Evolutionary conservation across 441 rosid genomes (phyloP).

Genomic region (Bruguiera hainesii): DNA sequence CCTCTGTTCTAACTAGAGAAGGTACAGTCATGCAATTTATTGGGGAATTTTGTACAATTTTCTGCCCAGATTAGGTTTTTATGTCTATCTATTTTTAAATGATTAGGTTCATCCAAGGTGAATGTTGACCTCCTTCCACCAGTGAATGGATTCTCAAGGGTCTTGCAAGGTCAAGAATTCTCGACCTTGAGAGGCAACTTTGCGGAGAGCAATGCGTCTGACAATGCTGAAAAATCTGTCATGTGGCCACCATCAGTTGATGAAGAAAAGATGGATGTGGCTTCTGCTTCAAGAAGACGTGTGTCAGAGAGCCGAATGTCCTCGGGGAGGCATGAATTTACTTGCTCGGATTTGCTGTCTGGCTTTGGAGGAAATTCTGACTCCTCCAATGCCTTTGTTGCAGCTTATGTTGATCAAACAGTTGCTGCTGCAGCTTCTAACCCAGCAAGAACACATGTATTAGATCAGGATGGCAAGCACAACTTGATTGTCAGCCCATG

Average conservation of each 20-base stretch:
- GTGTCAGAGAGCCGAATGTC: slow-evolving; percentile 41
- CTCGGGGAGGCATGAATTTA: background rate
- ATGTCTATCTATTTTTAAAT: background rate
- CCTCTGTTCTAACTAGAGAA: slow-evolving; percentile 42
- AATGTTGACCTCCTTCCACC: slow-evolving; percentile 41
- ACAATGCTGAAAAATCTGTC: slow-evolving; percentile 43
- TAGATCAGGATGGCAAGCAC: slow-evolving; percentile 46
- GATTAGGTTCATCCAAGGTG: slow-evolving; percentile 17
- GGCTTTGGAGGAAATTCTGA: background rate
- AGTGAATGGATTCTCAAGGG: slow-evolving; percentile 58
- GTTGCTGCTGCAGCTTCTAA: slow-evolving; percentile 27
- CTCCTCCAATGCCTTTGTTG: slow-evolving; percentile 24
- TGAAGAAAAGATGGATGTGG: slow-evolving; percentile 46
- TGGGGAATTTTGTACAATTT: background rate
- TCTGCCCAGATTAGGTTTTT: background rate
- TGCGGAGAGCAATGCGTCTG: slow-evolving; percentile 43
- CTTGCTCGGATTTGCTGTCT: background rate
- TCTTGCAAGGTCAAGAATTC: slow-evolving; percentile 78
- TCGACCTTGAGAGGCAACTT: slow-evolving; percentile 57
- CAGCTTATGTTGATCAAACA: slow-evolving; percentile 36
- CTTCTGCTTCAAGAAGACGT: slow-evolving; percentile 44
- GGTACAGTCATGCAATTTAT: slow-evolving; percentile 20
- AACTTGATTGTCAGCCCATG: slow-evolving; percentile 25
- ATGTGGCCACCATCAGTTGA: slow-evolving; percentile 44
- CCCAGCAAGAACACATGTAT: slow-evolving; percentile 28